Evolutionary conservation across 2,329 filamentous ascomycete genomes (phyloP).

Genomic region (Elsinoe necatrix): DNA sequence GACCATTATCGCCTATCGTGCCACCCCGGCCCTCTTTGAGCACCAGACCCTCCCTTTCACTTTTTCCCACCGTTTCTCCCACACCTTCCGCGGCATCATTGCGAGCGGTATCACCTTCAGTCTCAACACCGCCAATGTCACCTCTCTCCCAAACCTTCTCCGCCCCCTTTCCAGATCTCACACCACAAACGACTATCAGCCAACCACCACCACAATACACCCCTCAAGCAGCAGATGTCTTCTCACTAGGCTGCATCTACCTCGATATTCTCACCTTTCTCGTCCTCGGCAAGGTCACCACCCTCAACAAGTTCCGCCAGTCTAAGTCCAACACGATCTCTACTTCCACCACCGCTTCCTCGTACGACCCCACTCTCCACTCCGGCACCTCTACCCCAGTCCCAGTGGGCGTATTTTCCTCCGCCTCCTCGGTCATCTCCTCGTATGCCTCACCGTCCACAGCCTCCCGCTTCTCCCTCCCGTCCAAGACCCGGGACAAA

Average conservation of each 20-base stretch:
- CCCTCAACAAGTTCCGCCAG: slow-evolving; percentile 59
- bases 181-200: neutral
- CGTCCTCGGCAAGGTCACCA: slow-evolving; percentile 56
- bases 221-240: slow-evolving; percentile 53
- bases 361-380: slow-evolving; percentile 22
- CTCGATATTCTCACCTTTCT: slow-evolving; percentile 63
- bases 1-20: neutral
- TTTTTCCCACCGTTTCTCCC: neutral
- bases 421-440: slow-evolving; percentile 7
- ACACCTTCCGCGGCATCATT: neutral
- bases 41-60: neutral
- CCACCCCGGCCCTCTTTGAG: neutral
- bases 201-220: neutral
- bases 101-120: neutral
- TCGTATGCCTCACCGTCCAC: neutral
- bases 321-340: slow-evolving; percentile 37
- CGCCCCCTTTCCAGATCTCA: neutral
- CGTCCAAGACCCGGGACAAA: slow-evolving; percentile 54
- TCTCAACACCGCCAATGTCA: slow-evolving; percentile 6
- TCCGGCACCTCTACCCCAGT: slow-evolving; percentile 8
- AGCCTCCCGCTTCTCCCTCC: slow-evolving; percentile 15
- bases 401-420: slow-evolving; percentile 4
- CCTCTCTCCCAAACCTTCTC: slow-evolving; percentile 10
- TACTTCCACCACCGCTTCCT: neutral
- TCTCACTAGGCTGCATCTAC: slow-evolving; percentile 64